phyloP scores from a whole-genome alignment of 2,329 filamentous ascomycete species.

The Coniosporium tulheliwenetii region DNA sequence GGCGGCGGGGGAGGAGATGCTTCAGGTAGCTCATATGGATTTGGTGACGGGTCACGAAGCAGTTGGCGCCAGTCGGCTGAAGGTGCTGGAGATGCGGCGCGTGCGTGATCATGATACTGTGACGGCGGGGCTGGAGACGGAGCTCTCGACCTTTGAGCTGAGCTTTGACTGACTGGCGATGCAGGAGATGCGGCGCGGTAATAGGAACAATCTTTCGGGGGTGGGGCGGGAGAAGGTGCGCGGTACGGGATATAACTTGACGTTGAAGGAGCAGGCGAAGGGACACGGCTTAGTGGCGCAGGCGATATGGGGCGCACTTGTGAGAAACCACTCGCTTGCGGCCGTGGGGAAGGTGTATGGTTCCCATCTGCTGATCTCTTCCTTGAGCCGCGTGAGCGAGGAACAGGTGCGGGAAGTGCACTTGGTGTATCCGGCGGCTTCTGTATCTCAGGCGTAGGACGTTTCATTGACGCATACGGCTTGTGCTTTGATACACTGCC shows the following conservation, averaged over 20 bases:
- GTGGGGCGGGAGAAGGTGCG: slow-evolving; percentile 8
- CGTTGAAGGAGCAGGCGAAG: slow-evolving; percentile 3
- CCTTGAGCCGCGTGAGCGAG: no score
- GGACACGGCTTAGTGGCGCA: not conserved
- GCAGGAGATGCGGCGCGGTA: slow-evolving; percentile 9
- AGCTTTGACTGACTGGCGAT: slow-evolving; percentile 14
- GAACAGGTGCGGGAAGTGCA: no score
- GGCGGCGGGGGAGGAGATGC: slow-evolving; percentile 70
- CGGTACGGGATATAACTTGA: slow-evolving; percentile 5
- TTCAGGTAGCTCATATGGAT: slow-evolving; percentile 25
- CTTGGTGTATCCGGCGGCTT: no score
- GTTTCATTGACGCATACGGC: slow-evolving; percentile 35
- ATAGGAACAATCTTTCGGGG: slow-evolving; percentile 15
- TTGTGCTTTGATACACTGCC: slow-evolving; percentile 1
- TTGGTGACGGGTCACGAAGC: slow-evolving; percentile 16
- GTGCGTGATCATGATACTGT: slow-evolving; percentile 13
- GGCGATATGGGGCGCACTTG: no score
- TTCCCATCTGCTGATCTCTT: no score
- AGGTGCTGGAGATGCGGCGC: slow-evolving; percentile 8
- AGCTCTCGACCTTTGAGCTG: slow-evolving; percentile 18
- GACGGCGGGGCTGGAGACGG: slow-evolving; percentile 26
- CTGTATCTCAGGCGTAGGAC: slow-evolving; percentile 5
- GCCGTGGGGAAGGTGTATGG: no score
- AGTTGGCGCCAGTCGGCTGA: no score
- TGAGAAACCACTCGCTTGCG: no score